Percentiles rank a stretch among this genome's conserved stretches.
Conservation (phyloP, 1,139 yeast species). For the Hemisphaericaspora lyxosophila region DNA sequence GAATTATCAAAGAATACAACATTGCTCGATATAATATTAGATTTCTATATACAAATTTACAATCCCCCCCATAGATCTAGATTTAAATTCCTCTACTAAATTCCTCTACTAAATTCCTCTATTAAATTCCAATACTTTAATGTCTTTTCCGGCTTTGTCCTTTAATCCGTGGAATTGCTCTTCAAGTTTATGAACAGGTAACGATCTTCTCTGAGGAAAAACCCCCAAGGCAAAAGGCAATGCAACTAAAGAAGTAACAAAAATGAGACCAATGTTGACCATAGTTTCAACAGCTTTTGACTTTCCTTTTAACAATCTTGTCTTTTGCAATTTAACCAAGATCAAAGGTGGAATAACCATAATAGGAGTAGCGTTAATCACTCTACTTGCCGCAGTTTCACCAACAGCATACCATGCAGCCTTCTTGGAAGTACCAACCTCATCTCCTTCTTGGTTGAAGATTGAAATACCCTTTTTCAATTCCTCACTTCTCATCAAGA, state of each 20-base stretch:
- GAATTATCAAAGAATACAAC: no score
- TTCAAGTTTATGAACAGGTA: constrained; percentile 63
- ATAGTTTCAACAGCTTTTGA: constrained; percentile 62
- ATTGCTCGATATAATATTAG: constrained; percentile 1
- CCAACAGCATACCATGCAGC: constrained; percentile 95
- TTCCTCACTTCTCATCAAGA: constrained; percentile 94
- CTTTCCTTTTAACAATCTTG: constrained; percentile 61
- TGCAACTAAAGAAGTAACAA: constrained; percentile 80
- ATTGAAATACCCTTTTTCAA: constrained; percentile 81
- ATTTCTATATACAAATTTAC: neutral
- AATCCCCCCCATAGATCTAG: neutral
- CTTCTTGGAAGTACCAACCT: constrained; percentile 73
- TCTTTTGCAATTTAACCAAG: constrained; percentile 71
- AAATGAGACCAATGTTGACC: constrained; percentile 80
- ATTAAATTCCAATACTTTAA: constrained; percentile 74
- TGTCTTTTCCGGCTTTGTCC: constrained; percentile 60
- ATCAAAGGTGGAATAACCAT: constrained; percentile 94
- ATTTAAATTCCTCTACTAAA: no score
- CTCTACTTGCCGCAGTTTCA: constrained; percentile 93
- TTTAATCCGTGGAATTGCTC: constrained; percentile 57
- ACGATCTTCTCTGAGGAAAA: constrained; percentile 82
- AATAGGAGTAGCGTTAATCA: constrained; percentile 92
- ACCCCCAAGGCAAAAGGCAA: constrained; percentile 94
- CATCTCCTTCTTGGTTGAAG: constrained; percentile 62
- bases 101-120: constrained; percentile 91